These are phyloP conservation scores for Coprinellus aureogranulatus DNA, from an alignment of 768 basidiomycete species.

Conservation along the genomic window DNA sequence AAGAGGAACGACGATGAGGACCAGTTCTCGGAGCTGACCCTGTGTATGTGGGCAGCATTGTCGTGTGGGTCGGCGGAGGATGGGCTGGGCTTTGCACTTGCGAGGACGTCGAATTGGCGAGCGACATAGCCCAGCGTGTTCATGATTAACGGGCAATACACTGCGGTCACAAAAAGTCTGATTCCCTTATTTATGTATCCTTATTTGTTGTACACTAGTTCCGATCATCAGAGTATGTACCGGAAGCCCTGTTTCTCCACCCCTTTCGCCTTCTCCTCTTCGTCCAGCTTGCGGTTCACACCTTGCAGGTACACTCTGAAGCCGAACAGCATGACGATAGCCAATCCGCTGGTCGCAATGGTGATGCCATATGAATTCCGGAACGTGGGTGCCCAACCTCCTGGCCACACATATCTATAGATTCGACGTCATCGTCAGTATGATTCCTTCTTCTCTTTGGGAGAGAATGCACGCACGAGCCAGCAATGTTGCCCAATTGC, in stretches of 20 bases:
- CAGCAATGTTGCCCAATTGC: conserved; percentile 80
- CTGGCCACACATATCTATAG: conserved; percentile 64
- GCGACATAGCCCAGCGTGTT: conserved; percentile 81
- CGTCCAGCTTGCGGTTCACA: conserved; percentile 38
- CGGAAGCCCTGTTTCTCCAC: conserved; percentile 43
- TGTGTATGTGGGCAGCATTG: conserved; percentile 33
- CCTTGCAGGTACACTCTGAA: conserved; percentile 41
- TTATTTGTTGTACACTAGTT: conserved; percentile 1
- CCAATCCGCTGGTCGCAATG: conserved; percentile 53
- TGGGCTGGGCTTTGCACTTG: conserved; percentile 45
- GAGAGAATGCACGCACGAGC: conserved; percentile 55
- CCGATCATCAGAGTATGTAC: conserved; percentile 44
- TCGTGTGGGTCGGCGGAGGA: conserved; percentile 55
- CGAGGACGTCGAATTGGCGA: conserved; percentile 77
- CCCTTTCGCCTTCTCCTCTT: conserved; percentile 39
- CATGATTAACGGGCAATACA: conserved; percentile 39
- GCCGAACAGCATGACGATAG: conserved; percentile 51
- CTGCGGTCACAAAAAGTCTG: not conserved
- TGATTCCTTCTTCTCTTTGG: not conserved
- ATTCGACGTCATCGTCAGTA: not conserved
- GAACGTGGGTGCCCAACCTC: conserved; percentile 66
- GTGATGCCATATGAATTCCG: conserved; percentile 69
- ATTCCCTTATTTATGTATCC: conserved; percentile 6
- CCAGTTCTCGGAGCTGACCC: conserved; percentile 49
- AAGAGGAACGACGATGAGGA: conserved; percentile 53